Evolutionary conservation across 495 filamentous ascomycete species (phyloP), one percentile per base, ranked within the genome.

Genomic region (Penicillium dipodomyicola): DNA sequence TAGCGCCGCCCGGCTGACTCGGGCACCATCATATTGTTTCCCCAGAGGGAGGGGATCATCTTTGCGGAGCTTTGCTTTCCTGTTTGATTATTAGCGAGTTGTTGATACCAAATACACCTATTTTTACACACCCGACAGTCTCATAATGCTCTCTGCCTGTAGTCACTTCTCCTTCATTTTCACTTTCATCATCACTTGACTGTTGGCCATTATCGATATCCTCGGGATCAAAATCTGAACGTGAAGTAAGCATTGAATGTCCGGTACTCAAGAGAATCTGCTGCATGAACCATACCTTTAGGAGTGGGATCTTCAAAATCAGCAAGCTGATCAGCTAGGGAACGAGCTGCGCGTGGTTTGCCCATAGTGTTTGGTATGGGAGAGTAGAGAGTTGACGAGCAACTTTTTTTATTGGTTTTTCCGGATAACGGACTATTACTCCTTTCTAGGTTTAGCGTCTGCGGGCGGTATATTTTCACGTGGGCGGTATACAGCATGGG

Each of bases 191-290:
- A 29, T 80, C 82, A 60, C 80, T 86, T 22, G 77, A 76, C 47
- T 73, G 68, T 12, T 66, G 78, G 10, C 73, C 76, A 32, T 69
- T 78, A 17, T 80, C 83, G 48, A 86, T 80, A 62, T 87, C 86
- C 76, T 97, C 93, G 1, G 91, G 91, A 67, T 98, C 93, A 65
- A 89, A 88, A 67, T 98, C 93, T 96, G 64, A 22, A 44, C 50
- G 39, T 19, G 42, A 35, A 37, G 45, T 65, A n/a, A 65, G 52
- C 25, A 49, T 44, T 39, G 29, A 52, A 56, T 22, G 51, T 46
- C 22, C 32, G n/a, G 45, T 11, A 23, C 32, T 12, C 40, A 29
- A 49, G 35, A 39, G 30, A 25, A 56, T 35, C 17, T 20, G 5
- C 12, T 19, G 22, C 8, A 33, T 39, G 6, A 12, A 20, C 14